Evolutionary conservation across 2,329 filamentous ascomycete species (phyloP).

Genomic region (Colletotrichum cuscutae): DNA sequence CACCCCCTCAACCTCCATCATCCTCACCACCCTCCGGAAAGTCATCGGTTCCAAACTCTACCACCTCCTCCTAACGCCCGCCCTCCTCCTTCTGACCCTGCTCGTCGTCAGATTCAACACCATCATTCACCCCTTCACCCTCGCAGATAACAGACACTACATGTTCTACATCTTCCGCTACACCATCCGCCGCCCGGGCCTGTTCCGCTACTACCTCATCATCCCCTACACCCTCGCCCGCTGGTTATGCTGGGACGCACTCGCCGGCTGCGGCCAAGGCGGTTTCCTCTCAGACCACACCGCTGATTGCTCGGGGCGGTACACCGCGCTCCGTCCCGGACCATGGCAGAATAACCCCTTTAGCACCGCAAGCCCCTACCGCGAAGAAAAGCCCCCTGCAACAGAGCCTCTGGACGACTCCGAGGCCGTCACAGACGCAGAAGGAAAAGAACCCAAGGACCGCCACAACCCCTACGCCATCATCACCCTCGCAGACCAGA

Average conservation of each 20-base stretch:
- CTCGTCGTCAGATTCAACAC: slow-evolving; percentile 82
- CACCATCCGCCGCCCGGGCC: slow-evolving; percentile 73
- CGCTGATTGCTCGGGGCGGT: slow-evolving; percentile 16
- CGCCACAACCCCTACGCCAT: slow-evolving; percentile 31
- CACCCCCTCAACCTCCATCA: background rate
- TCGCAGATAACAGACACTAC: slow-evolving; percentile 97
- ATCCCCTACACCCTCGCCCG: slow-evolving; percentile 77
- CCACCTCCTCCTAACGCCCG: slow-evolving; percentile 38
- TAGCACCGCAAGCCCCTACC: slow-evolving; percentile 9
- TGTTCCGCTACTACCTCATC: slow-evolving; percentile 74
- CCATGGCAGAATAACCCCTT: slow-evolving; percentile 45
- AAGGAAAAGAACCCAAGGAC: background rate
- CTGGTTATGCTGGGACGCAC: slow-evolving; percentile 73
- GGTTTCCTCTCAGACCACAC: slow-evolving; percentile 5
- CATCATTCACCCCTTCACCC: slow-evolving; percentile 92
- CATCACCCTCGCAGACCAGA: slow-evolving; percentile 37
- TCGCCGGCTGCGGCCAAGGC: slow-evolving; percentile 57
- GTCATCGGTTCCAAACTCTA: slow-evolving; percentile 44
- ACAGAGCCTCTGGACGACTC: background rate
- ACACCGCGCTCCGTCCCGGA: background rate
- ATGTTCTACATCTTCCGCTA: slow-evolving; percentile 96
- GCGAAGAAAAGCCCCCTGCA: slow-evolving; percentile 7
- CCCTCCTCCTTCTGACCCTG: slow-evolving; percentile 49
- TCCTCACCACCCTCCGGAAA: slow-evolving; percentile 20
- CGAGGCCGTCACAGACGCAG: background rate